Evolutionary conservation across 768 basidiomycete species (phyloP), one percentile per base, ranked within the genome.

Genomic region (Amanita rubescens): DNA sequence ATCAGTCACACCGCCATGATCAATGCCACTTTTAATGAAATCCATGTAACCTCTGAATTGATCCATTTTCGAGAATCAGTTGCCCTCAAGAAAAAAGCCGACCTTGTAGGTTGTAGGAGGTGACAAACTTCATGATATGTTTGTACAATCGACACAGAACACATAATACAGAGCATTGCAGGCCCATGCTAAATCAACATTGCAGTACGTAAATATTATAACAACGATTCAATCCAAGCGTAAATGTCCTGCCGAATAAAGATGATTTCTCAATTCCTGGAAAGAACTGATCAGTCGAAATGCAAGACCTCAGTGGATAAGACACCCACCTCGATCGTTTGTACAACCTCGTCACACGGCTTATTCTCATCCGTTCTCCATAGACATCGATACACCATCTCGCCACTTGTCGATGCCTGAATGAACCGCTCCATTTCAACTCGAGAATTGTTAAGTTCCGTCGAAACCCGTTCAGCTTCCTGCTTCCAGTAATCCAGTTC

Each of bases 341-440:
- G 50, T 51, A 73, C 74, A 14, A 71, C 55, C 17, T 65, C 66
- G 7, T 61, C 62, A 53, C 75, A 77, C 7, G 61, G 54, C 10
- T 59, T 57, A 10, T 59, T 58, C 19, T 46, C 59, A 34, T 62
- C 62, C 14, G 58, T 52, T 51, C 71, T 67, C 76, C 77, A 80
- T 50, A 67, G 58, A 62, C 78, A 80, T 20, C 67, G 65, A 57
- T 71, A 75, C 11, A 76, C 72, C 58, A 69, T 47, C 10, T 67
- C 67, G 19, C 69, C 65, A 9, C 53, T 62, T 7, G 14, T 46
- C 45, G 50, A 38, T 38, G n/a, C 49, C 41, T 59, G 58, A 9
- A 52, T 62, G 10, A 62, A 43, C 34, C 49, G 55, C n/a, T 63
- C 66, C 15, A 65, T 51, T 49, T 62, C 67, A 20, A 58, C 61